Evolutionary conservation across 352 stramenopile genomes (phyloP).

Genomic region (Plasmopara muralis): DNA sequence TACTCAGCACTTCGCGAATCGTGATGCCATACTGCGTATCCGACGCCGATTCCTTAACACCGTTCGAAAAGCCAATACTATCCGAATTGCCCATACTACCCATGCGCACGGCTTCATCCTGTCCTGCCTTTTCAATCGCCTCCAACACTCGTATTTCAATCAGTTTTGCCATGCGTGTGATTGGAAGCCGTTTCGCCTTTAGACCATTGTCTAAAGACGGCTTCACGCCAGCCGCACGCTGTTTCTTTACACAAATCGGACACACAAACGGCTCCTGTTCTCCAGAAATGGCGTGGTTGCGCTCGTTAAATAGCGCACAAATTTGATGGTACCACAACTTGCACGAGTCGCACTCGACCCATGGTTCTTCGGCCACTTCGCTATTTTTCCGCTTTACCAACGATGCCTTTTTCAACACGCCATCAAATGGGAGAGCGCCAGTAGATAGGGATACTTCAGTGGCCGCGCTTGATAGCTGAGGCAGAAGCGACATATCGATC

Average conservation of each 20-base stretch:
- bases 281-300: constrained; percentile 92
- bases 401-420: constrained; percentile 89
- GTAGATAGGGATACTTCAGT: constrained; percentile 33
- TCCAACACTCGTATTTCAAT: constrained; percentile 79
- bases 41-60: constrained; percentile 58
- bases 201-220: constrained; percentile 76
- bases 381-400: constrained; percentile 98
- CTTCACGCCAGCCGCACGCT: constrained; percentile 61
- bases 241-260: constrained; percentile 82
- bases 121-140: constrained; percentile 61
- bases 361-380: constrained; percentile 95
- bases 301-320: constrained; percentile 98
- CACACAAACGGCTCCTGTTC: constrained; percentile 85
- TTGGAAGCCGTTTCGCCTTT: constrained; percentile 69
- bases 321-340: constrained; percentile 99
- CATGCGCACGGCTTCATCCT: constrained; percentile 76
- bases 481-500: constrained; percentile 87
- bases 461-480: constrained; percentile 60
- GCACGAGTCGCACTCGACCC: constrained; percentile 98
- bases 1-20: constrained; percentile 78
- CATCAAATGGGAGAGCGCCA: constrained; percentile 34
- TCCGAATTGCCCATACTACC: constrained; percentile 77
- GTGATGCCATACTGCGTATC: constrained; percentile 79
- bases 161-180: constrained; percentile 78
- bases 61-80: constrained; percentile 69